A percentile compares a stretch with the other conserved stretches of the same genome.
Evolutionary conservation across 2,329 filamentous ascomycete genomes (phyloP).

Genomic region (Remersonia thermophila): DNA sequence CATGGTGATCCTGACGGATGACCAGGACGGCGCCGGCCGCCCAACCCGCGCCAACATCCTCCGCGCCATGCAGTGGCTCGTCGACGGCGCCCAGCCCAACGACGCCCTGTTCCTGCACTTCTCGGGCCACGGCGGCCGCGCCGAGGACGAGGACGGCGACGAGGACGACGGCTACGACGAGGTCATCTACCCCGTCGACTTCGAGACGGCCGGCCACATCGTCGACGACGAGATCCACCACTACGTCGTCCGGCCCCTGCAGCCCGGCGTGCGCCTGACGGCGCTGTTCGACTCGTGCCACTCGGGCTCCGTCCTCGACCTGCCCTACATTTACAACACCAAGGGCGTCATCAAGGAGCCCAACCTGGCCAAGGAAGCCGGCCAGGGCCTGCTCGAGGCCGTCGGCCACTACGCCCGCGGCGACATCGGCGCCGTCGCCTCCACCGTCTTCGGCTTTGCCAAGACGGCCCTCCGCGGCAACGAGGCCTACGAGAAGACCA

Average conservation of each 20-base stretch:
- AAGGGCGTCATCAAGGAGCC: constrained; percentile 72
- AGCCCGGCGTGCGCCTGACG: constrained; percentile 71
- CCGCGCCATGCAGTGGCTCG: constrained; percentile 64
- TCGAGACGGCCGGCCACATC: constrained; percentile 56
- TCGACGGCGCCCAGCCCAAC: constrained; percentile 57
- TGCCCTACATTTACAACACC: constrained; percentile 71
- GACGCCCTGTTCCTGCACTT: constrained; percentile 70
- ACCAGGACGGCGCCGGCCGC: constrained; percentile 55
- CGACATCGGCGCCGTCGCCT: constrained; percentile 71
- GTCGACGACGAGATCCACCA: constrained; percentile 69
- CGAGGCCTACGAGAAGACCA: constrained; percentile 64
- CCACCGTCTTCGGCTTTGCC: constrained; percentile 68
- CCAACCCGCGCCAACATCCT: constrained; percentile 68
- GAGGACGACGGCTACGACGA: constrained; percentile 70
- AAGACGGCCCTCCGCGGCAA: constrained; percentile 79
- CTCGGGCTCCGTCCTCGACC: constrained; percentile 63
- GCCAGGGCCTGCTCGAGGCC: constrained; percentile 57
- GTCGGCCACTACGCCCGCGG: constrained; percentile 71
- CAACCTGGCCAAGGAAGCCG: constrained; percentile 69
- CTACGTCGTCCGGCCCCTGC: constrained; percentile 64
- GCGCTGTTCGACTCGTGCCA: constrained; percentile 76
- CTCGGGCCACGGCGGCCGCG: constrained; percentile 66
- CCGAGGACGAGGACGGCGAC: constrained; percentile 59
- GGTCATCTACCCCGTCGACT: constrained; percentile 69
- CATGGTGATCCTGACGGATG: constrained; percentile 69